Evolutionary conservation across 2,329 filamentous ascomycete species (phyloP).

Genomic region (Daldinia sp.): DNA sequence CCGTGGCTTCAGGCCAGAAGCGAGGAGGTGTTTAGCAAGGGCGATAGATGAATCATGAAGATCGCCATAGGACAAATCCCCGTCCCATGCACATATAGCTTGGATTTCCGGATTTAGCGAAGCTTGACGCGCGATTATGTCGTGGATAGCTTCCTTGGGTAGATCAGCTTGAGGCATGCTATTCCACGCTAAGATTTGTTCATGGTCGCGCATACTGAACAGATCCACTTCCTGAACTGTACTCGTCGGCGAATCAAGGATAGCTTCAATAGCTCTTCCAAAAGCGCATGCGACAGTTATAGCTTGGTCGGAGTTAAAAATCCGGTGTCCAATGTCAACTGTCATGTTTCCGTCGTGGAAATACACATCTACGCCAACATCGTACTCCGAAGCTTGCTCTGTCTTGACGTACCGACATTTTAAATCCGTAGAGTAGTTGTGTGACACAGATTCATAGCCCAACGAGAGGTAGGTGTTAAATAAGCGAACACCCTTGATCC

Average conservation of each 20-base stretch:
- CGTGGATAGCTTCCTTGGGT: conserved; percentile 59
- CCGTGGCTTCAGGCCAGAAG: conserved; percentile 47
- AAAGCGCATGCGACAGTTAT: conserved; percentile 65
- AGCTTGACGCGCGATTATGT: conserved; percentile 59
- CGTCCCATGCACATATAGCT: conserved; percentile 52
- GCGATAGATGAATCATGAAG: conserved; percentile 48
- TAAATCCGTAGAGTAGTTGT: conserved; percentile 47
- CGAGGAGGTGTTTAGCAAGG: conserved; percentile 49
- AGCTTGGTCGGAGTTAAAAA: conserved; percentile 59
- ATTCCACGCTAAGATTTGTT: conserved; percentile 66
- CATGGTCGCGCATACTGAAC: conserved; percentile 67
- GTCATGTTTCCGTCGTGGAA: conserved; percentile 58
- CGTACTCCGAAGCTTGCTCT: conserved; percentile 60
- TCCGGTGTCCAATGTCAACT: conserved; percentile 59
- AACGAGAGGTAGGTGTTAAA: conserved; percentile 67
- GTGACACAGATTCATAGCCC: conserved; percentile 53
- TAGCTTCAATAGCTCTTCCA: conserved; percentile 62
- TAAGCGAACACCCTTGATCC: conserved; percentile 56
- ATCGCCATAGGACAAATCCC: conserved; percentile 49
- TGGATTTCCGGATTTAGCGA: conserved; percentile 55
- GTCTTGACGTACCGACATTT: conserved; percentile 55
- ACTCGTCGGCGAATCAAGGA: conserved; percentile 58
- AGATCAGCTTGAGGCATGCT: conserved; percentile 58
- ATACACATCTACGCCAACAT: conserved; percentile 60
- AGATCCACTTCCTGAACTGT: conserved; percentile 62